A percentile compares a stretch with the other conserved stretches of the same genome.
Evolutionary conservation across 2,329 filamentous ascomycete genomes (phyloP).

Genomic region (Xylogone sp.): DNA sequence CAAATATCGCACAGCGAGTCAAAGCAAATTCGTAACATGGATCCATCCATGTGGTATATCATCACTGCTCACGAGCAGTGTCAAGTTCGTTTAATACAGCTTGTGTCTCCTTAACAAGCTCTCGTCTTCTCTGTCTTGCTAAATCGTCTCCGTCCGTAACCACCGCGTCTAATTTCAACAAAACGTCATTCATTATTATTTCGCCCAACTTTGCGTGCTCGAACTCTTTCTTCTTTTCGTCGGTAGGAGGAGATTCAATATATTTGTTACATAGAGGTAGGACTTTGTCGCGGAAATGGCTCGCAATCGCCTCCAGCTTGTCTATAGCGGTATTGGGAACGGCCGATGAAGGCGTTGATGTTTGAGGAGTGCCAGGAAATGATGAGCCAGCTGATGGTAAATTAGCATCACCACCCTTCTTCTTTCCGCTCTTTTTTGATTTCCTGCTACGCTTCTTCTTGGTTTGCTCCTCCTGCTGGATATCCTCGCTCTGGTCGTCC

Average conservation of each 20-base stretch:
- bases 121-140: slow-evolving; percentile 63
- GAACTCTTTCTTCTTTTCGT: slow-evolving; percentile 64
- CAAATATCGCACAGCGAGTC: background rate
- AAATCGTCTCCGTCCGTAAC: slow-evolving; percentile 68
- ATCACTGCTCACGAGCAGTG: background rate
- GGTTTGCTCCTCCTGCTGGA: slow-evolving; percentile 28
- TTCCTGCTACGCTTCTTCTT: slow-evolving; percentile 40
- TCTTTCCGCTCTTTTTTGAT: slow-evolving; percentile 40
- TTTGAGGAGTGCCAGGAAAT: slow-evolving; percentile 24
- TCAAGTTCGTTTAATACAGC: slow-evolving; percentile 63
- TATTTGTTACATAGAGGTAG: slow-evolving; percentile 64
- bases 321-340: slow-evolving; percentile 45
- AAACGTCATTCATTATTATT: slow-evolving; percentile 69
- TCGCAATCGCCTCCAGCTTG: slow-evolving; percentile 63
- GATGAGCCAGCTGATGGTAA: slow-evolving; percentile 25
- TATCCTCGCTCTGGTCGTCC: slow-evolving; percentile 40
- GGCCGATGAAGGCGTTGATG: slow-evolving; percentile 27
- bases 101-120: slow-evolving; percentile 69
- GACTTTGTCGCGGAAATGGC: slow-evolving; percentile 60
- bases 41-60: background rate
- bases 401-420: slow-evolving; percentile 32
- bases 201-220: slow-evolving; percentile 74
- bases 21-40: background rate
- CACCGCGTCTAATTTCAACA: slow-evolving; percentile 74
- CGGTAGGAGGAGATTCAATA: slow-evolving; percentile 56